Evolutionary conservation across 768 basidiomycete species (phyloP), one percentile per base, ranked within the genome.

Genomic region (Sporobolomyces phaffii): DNA sequence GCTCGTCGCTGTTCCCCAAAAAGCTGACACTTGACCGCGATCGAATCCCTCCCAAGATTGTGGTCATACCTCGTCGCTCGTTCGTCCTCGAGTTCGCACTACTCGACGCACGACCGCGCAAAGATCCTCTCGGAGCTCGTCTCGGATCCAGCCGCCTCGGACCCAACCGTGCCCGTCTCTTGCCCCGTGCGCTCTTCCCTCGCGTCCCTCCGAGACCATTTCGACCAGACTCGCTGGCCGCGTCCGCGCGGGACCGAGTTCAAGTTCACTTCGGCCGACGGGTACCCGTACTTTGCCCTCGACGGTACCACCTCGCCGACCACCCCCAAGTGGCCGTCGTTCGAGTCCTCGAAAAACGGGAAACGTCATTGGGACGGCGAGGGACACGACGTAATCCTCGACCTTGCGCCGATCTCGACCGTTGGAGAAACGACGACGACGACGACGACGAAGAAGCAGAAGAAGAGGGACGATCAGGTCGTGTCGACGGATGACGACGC

Each of bases 271-370:
- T 76, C 77, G 15, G 57, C 63, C 10, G 78, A 80, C 57, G 79
- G 80, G 0, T 80, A 77, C 68, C 76, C 79, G n/a, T 78, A 76
- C 52, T 66, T 73, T 26, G 62, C 51, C 60, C 61, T 62, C 44
- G 60, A 59, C 24, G n/a, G n/a, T n/a, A n/a, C n/a, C n/a, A 45
- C 49, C 26, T 20, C 50, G 5, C 28, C 6, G n/a, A n/a, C n/a
- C n/a, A n/a, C n/a, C n/a, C n/a, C n/a, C n/a, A n/a, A n/a, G n/a
- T 65, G 50, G 53, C 65, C 66, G 3, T 51, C 64, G 57, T 60
- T 70, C 66, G 34, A n/a, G n/a, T n/a, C n/a, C n/a, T n/a, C n/a
- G n/a, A n/a, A n/a, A n/a, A n/a, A n/a, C n/a, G n/a, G n/a, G n/a
- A n/a, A n/a, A n/a, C n/a, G n/a, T n/a, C n/a, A n/a, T n/a, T n/a